These are phyloP conservation scores for Trapa bicornis DNA, from an alignment of 345 rosid species.

Conservation along the genomic window DNA sequence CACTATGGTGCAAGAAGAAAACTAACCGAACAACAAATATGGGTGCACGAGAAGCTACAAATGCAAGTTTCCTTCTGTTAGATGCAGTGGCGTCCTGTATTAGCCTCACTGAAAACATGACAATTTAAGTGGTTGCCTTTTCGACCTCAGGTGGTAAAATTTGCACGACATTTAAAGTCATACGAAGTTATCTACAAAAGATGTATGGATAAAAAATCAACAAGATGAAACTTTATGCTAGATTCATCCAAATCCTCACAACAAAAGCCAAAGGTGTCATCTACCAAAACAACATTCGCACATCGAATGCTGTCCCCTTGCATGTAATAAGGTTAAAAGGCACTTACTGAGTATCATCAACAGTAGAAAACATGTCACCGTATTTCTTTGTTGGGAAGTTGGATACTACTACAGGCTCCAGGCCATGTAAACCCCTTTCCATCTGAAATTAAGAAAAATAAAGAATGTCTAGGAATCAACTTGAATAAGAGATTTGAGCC, in stretches of 20 bases:
- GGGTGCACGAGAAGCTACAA: not conserved
- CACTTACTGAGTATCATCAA: conserved; percentile 61
- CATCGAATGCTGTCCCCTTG: not conserved
- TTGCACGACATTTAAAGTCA: not conserved
- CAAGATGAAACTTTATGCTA: not conserved
- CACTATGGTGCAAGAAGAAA: not conserved
- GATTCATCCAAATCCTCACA: too few relatives aligned
- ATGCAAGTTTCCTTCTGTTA: not conserved
- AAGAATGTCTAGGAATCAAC: not conserved
- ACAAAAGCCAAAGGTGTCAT: not conserved
- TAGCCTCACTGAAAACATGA: too few relatives aligned
- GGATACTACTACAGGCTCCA: conserved; percentile 50
- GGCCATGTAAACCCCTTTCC: conserved; percentile 59
- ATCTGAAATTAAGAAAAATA: conserved; percentile 27
- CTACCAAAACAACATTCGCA: conserved; percentile 2
- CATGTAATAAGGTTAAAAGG: not conserved
- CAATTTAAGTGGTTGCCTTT: too few relatives aligned
- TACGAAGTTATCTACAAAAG: not conserved
- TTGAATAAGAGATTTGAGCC: not conserved
- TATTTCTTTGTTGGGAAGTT: conserved; percentile 57
- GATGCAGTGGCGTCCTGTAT: too few relatives aligned
- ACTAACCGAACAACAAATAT: not conserved
- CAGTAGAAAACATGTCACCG: conserved; percentile 30
- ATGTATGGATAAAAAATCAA: not conserved
- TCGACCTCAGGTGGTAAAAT: not conserved